Conservation (phyloP, 2,329 filamentous ascomycete genomes). For the Diaporthe longicolla region DNA sequence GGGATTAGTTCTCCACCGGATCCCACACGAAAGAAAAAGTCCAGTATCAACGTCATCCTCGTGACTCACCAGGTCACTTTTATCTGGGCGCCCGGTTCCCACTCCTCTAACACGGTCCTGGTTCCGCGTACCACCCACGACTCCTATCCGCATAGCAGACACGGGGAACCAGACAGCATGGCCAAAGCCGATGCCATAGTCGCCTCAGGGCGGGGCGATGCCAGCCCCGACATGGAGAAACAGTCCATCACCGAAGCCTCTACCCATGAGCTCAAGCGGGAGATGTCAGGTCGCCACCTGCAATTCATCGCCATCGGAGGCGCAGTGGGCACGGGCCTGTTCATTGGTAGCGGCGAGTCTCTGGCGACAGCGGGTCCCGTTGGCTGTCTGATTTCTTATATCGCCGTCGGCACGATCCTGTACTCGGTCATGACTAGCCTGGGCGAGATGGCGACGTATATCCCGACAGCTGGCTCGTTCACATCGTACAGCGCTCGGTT, state of each 20-base stretch:
- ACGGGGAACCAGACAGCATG: conserved; percentile 15
- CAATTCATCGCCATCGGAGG: conserved; percentile 69
- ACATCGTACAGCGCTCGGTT: conserved; percentile 83
- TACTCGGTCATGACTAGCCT: conserved; percentile 81
- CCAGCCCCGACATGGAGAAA: conserved; percentile 41
- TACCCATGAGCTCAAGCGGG: conserved; percentile 41
- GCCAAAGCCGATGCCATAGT: conserved; percentile 37
- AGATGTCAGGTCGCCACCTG: conserved; percentile 55
- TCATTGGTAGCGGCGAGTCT: conserved; percentile 76
- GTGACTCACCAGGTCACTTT: conserved; percentile 26
- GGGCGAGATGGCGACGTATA: conserved; percentile 82
- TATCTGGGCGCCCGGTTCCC: neutral
- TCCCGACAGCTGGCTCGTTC: conserved; percentile 84
- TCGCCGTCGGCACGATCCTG: conserved; percentile 79
- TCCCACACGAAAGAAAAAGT: neutral
- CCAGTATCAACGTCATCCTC: conserved; percentile 26
- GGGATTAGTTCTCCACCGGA: conserved; percentile 22
- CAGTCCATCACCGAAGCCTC: conserved; percentile 38
- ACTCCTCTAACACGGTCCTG: neutral
- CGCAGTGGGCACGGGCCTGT: conserved; percentile 80
- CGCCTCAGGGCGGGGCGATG: conserved; percentile 36
- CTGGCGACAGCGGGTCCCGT: conserved; percentile 75
- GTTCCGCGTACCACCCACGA: neutral
- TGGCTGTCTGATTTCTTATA: conserved; percentile 76
- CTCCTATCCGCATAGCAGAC: neutral